Conservation (phyloP, 495 filamentous ascomycete genomes). For the Copromyces sp. region DNA sequence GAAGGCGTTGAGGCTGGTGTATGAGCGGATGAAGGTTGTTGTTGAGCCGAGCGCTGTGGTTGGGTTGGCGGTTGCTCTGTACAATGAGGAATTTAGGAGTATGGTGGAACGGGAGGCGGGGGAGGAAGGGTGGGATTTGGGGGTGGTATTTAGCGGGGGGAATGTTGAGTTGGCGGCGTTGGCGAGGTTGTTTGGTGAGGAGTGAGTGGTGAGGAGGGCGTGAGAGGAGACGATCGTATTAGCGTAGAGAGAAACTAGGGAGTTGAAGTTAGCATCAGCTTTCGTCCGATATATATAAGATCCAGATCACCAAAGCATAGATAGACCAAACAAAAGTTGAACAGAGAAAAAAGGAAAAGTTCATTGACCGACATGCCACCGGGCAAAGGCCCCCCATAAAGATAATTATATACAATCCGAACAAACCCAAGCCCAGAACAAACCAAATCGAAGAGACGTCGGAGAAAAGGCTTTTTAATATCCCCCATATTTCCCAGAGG, state of each 20-base stretch:
- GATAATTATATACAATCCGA: neutral
- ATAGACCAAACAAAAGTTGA: neutral
- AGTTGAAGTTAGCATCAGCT: neutral
- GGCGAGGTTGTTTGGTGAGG: slow-evolving; percentile 44
- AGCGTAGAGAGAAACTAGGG: neutral
- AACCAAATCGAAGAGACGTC: neutral
- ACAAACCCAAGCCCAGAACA: neutral
- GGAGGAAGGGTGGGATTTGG: slow-evolving; percentile 74
- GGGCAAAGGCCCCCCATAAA: neutral
- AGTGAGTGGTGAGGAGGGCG: neutral
- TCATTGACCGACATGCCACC: neutral
- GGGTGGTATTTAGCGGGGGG: slow-evolving; percentile 78
- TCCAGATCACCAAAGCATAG: neutral
- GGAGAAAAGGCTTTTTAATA: neutral
- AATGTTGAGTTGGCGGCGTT: slow-evolving; percentile 82
- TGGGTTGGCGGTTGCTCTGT: slow-evolving; percentile 71
- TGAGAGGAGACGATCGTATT: neutral
- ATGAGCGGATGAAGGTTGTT: slow-evolving; percentile 87
- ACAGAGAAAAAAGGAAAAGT: neutral
- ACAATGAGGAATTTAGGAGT: slow-evolving; percentile 69
- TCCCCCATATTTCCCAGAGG: slow-evolving; percentile 10
- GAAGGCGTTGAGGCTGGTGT: slow-evolving; percentile 60
- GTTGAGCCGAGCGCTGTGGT: slow-evolving; percentile 88
- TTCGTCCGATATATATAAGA: neutral
- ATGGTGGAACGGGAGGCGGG: slow-evolving; percentile 62